These are phyloP conservation scores for Akanthomyces uredinophilus DNA, from an alignment of 2,329 filamentous ascomycete genomes.

Conservation along the genomic window DNA sequence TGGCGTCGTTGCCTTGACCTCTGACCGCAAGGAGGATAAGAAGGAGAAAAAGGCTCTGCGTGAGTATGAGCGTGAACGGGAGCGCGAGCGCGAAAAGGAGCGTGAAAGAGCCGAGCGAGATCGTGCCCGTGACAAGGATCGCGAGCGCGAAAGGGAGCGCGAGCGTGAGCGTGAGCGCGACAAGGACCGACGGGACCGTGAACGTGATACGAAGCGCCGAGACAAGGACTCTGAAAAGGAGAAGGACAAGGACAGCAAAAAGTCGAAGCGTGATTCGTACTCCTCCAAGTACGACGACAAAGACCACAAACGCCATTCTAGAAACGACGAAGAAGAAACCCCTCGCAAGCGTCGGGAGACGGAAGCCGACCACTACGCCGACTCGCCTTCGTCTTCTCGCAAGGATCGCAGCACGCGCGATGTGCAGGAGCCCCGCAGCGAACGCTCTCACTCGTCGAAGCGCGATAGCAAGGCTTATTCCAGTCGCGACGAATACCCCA, in stretches of 20 bases:
- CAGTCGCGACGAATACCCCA: constrained; percentile 24
- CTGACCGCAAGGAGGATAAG: constrained; percentile 22
- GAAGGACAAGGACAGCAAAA: constrained; percentile 22
- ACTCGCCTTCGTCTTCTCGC: constrained; percentile 20
- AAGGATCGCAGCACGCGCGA: constrained; percentile 26
- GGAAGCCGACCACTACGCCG: constrained; percentile 21
- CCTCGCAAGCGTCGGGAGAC: constrained; percentile 26
- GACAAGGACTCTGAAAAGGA: constrained; percentile 14
- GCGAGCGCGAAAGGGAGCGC: constrained; percentile 18
- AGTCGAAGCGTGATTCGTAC: constrained; percentile 27
- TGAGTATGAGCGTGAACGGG: constrained; percentile 19
- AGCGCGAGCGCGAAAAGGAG: constrained; percentile 16
- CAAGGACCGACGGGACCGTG: constrained; percentile 25
- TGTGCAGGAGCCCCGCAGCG: constrained; percentile 25
- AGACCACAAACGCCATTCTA: constrained; percentile 26
- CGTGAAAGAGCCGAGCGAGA: constrained; percentile 15
- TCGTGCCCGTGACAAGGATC: constrained; percentile 19
- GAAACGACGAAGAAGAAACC: constrained; percentile 29
- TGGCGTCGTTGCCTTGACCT: constrained; percentile 34
- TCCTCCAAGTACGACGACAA: constrained; percentile 24
- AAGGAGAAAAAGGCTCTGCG: constrained; percentile 19
- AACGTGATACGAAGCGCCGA: constrained; percentile 24
- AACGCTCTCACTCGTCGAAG: constrained; percentile 21
- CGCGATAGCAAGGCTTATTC: constrained; percentile 23
- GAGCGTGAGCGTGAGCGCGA: constrained; percentile 21